Evolutionary conservation across 495 filamentous ascomycete species (phyloP), one percentile per base, ranked within the genome.

Genomic region (Rusavskia elegans): DNA sequence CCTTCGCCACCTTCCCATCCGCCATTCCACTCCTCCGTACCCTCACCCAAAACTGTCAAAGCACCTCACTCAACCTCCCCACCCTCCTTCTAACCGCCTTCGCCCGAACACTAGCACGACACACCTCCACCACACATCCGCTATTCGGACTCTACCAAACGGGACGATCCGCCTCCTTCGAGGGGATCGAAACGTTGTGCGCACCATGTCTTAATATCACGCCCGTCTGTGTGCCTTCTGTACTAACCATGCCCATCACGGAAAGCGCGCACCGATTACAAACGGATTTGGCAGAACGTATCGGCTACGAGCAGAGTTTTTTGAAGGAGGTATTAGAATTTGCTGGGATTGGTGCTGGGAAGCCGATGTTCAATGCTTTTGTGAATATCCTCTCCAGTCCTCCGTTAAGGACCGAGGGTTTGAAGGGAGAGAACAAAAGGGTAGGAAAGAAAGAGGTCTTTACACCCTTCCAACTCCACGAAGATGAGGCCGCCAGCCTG

Each of bases 61-160:
- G 49, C 3, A 45, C 50, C 19, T 45, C 56, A 2, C 37, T 61
- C 2, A 57, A 60, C 39, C 53, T 67, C 9, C 62, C 64, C 38
- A 63, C 60, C 0, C 30, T 67, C 27, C 55, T 68, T 37, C 58
- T 68, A 16, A 55, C 64, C 23, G 59, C 63, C 25, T 54, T 63
- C 40, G 57, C 62, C 25, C 63, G 64, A 45, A 48, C 38, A 29
- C 60, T 68, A 21, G 55, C 66, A 3, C 55, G 45, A 19, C 41
- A 29, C 19, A 62, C 63, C 2, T 36, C 46, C 1, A 50, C 61
- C 37, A 10, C 35, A 0, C 62, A 41, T 42, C 66, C 66, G 0
- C 58, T 55, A 0, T 60, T 68, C 38, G 66, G 66, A 13, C 51
- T 68, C 3, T 68, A 64, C 53, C 66, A 68, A 45, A 61, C 60